A percentile compares a stretch with the other conserved stretches of the same genome.
Evolutionary conservation across 495 filamentous ascomycete genomes (phyloP).

Genomic region (Penicillium canescens): DNA sequence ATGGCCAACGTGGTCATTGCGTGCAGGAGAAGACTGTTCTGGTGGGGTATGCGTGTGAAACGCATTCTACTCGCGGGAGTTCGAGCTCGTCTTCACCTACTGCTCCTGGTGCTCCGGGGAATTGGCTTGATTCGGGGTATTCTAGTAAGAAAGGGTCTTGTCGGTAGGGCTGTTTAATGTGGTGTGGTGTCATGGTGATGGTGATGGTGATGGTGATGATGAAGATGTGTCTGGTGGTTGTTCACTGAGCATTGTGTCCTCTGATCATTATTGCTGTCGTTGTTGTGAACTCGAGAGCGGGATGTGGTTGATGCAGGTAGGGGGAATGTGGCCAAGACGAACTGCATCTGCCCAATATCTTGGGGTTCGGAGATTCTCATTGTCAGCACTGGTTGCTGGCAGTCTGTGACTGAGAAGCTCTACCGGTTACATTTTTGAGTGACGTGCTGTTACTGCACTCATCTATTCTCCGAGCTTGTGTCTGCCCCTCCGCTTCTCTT

Average conservation of each 20-base stretch:
- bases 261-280: too few species aligned
- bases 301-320: too few species aligned
- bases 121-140: conserved; percentile 55
- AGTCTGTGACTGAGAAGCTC: too few species aligned
- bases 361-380: too few species aligned
- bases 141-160: neutral
- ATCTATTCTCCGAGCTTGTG: neutral
- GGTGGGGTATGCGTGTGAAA: conserved; percentile 75
- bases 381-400: too few species aligned
- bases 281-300: too few species aligned
- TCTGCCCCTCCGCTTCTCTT: neutral
- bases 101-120: conserved; percentile 20
- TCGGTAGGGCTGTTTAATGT: neutral
- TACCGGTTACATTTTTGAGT: too few species aligned
- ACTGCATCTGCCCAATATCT: too few species aligned
- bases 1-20: conserved; percentile 68
- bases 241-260: neutral
- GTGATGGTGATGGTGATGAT: too few species aligned
- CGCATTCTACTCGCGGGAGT: conserved; percentile 51
- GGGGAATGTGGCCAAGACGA: too few species aligned
- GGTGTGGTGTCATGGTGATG: neutral
- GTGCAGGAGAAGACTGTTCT: conserved; percentile 74
- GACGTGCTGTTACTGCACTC: neutral
- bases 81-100: neutral
- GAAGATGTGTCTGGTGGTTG: neutral